Evolutionary conservation across 371 early-diverging fungal genomes (phyloP), one percentile per base, ranked within the genome.

Genomic region (Mucor saturninus): DNA sequence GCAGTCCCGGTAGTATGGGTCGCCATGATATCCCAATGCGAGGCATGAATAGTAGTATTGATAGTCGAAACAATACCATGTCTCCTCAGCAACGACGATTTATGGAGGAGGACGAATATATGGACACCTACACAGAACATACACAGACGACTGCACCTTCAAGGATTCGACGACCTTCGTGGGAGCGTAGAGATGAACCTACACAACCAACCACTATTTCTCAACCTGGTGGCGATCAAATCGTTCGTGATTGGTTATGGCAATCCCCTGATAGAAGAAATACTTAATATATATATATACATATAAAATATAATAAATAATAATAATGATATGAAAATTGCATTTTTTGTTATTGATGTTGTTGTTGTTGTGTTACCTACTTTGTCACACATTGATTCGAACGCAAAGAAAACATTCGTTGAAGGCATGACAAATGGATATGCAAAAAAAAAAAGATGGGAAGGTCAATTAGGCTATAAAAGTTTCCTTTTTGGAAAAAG

Each of bases 201-300:
- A 21, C 21, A 21, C 21, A 21, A 21, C 21, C 21, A 21, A 21
- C 1, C 21, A 21, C 21, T 21, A 1, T 21, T 21, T 21, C 21
- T 26, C 62, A 52, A 48, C 32, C 58, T 26, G 40, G 50, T 26
- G 40, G 50, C 2, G 37, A 43, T 11, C 59, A 66, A 52, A 54
- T 52, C 32, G 53, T 65, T 3, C 45, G 51, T 38, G 61, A 71
- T 51, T 71, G 71, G 71, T 57, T 71, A 29, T 64, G 67, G 71
- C 71, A 71, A 48, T 61, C 71, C 10, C 71, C 71, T 45, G 61
- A 71, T 42, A 67, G 67, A 71, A 58, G 71, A 40, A 51, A 62
- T 29, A 40, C 60, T 11, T 62, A 58, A 43, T 38, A 38, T 32
- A 56, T 54, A 56, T 54, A 21, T 21, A 21, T 21, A 21, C 21